Evolutionary conservation across 2,329 filamentous ascomycete species (phyloP).

Genomic region (Rasamsonia emersonii): DNA sequence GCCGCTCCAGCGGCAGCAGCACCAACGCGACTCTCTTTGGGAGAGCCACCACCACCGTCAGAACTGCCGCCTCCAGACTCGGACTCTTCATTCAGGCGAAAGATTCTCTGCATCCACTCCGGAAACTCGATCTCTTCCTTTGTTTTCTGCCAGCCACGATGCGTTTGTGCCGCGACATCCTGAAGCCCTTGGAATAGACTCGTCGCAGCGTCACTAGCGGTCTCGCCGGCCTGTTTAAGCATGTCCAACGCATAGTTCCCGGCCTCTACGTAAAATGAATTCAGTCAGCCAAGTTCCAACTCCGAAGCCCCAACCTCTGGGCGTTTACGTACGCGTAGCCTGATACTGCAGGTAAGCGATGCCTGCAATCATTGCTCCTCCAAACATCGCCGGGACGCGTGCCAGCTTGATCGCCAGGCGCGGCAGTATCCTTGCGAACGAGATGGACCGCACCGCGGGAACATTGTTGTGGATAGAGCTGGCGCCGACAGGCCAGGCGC

Average conservation of each 20-base stretch:
- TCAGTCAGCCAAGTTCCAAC: constrained; percentile 1
- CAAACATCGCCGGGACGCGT: constrained; percentile 82
- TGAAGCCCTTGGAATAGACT: constrained; percentile 63
- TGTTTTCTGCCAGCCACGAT: constrained; percentile 71
- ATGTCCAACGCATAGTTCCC: constrained; percentile 70
- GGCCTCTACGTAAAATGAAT: constrained; percentile 45
- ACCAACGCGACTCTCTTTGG: constrained; percentile 47
- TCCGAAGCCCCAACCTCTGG: not conserved
- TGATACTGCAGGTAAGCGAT: constrained; percentile 95
- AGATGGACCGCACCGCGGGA: constrained; percentile 54
- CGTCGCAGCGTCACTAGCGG: constrained; percentile 59
- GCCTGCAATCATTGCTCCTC: constrained; percentile 76
- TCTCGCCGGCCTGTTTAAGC: constrained; percentile 63
- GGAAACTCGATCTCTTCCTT: constrained; percentile 65
- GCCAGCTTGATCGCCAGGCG: constrained; percentile 85
- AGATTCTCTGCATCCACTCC: constrained; percentile 71
- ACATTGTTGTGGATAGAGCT: constrained; percentile 74
- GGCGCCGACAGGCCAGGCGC: constrained; percentile 65
- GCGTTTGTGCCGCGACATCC: constrained; percentile 69
- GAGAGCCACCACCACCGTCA: constrained; percentile 37
- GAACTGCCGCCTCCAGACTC: constrained; percentile 40
- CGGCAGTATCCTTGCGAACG: constrained; percentile 64
- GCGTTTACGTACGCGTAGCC: constrained; percentile 60
- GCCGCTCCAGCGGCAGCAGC: constrained; percentile 55
- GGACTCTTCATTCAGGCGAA: constrained; percentile 54